Conservation (phyloP, 768 basidiomycete species). For the Nidularia pulvinata region DNA sequence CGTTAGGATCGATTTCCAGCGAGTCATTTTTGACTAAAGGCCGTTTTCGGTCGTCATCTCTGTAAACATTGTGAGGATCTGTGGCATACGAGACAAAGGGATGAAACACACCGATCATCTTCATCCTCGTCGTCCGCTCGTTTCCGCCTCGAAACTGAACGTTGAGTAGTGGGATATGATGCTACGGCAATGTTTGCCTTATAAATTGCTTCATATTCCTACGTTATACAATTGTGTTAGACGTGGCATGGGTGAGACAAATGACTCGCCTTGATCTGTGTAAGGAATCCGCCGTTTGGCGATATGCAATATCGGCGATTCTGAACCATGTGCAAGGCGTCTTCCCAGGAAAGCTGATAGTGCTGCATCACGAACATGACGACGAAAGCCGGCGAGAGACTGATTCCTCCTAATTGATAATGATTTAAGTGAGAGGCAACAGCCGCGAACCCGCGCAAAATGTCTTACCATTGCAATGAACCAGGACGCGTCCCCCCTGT, state of each 20-base stretch:
- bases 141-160: constrained; percentile 58
- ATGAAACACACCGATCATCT: constrained; percentile 26
- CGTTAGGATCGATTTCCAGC: constrained; percentile 35
- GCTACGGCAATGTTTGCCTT: constrained; percentile 74
- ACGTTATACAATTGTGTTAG: background rate
- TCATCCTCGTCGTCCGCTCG: constrained; percentile 78
- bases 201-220: constrained; percentile 96
- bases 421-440: background rate
- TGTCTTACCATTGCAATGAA: constrained; percentile 83
- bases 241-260: background rate
- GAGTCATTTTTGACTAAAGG: constrained; percentile 33
- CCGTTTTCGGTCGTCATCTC: constrained; percentile 48
- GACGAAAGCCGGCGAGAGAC: constrained; percentile 85
- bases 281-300: constrained; percentile 89
- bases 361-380: constrained; percentile 95
- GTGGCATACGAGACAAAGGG: background rate
- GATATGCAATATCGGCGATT: constrained; percentile 93
- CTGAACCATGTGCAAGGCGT: constrained; percentile 86
- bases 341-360: constrained; percentile 82
- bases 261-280: constrained; percentile 79
- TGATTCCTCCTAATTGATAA: constrained; percentile 69
- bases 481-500: constrained; percentile 73
- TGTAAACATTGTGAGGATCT: constrained; percentile 11
- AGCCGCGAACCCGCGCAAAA: background rate
- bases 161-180: constrained; percentile 46